A percentile compares a stretch with the other conserved stretches of the same genome.
Conservation (phyloP, 371 early-diverging fungal species). For the Lichtheimia ornata region DNA sequence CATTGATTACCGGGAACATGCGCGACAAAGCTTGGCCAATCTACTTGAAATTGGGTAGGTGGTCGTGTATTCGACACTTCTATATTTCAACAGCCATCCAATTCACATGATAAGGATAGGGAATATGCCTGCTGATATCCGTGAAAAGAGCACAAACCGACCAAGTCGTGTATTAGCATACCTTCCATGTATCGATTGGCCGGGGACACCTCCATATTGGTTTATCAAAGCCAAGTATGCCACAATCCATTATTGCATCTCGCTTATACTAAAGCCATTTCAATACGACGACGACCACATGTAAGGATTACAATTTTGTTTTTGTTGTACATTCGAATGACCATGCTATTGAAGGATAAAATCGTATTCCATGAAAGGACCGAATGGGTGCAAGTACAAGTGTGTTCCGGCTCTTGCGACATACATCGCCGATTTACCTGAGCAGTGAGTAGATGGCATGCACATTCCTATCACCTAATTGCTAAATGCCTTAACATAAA, state of each 20-base stretch:
- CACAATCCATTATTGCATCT: background rate
- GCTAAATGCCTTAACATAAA: background rate
- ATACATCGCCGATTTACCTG: conserved; percentile 8
- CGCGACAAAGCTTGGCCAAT: background rate
- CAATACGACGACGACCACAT: no score
- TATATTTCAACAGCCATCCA: background rate
- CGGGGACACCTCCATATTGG: background rate
- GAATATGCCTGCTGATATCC: background rate
- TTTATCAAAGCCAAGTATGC: background rate
- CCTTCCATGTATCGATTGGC: conserved; percentile 1
- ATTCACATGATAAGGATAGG: background rate
- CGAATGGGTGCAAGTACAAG: background rate
- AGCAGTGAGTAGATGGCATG: background rate
- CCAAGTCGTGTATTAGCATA: conserved; percentile 9
- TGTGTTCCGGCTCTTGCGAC: conserved; percentile 2
- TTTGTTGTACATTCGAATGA: no score
- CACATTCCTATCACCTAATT: background rate
- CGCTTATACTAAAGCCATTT: background rate
- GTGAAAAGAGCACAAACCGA: background rate
- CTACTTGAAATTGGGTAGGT: background rate
- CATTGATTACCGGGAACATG: background rate
- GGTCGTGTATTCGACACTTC: background rate
- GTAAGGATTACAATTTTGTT: no score
- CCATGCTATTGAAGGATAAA: no score
- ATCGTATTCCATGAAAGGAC: background rate